A percentile compares a stretch with the other conserved stretches of the same genome.
Conservation (phyloP, 78 protist genomes). For the Dictyostelium discoideum region DNA sequence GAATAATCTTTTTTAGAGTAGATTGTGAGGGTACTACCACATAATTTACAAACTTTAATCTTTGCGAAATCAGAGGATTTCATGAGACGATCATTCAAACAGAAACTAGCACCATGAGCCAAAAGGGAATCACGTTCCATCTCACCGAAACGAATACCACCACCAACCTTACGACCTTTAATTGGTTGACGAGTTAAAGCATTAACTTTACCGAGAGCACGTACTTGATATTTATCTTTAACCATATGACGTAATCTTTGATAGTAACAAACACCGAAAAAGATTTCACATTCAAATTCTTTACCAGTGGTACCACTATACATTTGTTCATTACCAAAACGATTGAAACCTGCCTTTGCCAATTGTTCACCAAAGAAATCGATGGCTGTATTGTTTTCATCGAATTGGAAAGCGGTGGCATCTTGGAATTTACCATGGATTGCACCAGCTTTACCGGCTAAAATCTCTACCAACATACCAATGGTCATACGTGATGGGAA, state of each 20-base stretch:
- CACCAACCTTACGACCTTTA: constrained; percentile 91
- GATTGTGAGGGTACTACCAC: constrained; percentile 87
- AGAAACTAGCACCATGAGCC: constrained; percentile 96
- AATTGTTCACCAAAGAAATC: constrained; percentile 96
- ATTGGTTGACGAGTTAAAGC: constrained; percentile 97
- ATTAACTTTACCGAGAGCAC: constrained; percentile 96
- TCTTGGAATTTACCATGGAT: constrained; percentile 94
- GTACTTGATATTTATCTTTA: constrained; percentile 98
- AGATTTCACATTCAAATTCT: constrained; percentile 95
- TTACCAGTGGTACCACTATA: constrained; percentile 94
- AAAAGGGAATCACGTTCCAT: constrained; percentile 99
- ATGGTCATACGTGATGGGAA: constrained; percentile 99
- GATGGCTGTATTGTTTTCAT: constrained; percentile 88
- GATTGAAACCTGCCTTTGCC: constrained; percentile 93
- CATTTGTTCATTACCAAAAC: constrained; percentile 95
- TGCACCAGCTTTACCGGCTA: constrained; percentile 97
- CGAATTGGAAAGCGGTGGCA: constrained; percentile 94
- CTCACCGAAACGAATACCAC: constrained; percentile 99
- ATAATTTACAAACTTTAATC: constrained; percentile 81
- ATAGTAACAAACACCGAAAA: constrained; percentile 96
- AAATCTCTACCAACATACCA: constrained; percentile 97
- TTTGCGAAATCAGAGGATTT: constrained; percentile 88
- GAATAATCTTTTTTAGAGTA: constrained; percentile 2
- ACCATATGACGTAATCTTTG: constrained; percentile 99
- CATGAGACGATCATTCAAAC: constrained; percentile 96